Evolutionary conservation across 768 basidiomycete genomes (phyloP), one percentile per base, ranked within the genome.

Genomic region (Tephrocybe rancida): DNA sequence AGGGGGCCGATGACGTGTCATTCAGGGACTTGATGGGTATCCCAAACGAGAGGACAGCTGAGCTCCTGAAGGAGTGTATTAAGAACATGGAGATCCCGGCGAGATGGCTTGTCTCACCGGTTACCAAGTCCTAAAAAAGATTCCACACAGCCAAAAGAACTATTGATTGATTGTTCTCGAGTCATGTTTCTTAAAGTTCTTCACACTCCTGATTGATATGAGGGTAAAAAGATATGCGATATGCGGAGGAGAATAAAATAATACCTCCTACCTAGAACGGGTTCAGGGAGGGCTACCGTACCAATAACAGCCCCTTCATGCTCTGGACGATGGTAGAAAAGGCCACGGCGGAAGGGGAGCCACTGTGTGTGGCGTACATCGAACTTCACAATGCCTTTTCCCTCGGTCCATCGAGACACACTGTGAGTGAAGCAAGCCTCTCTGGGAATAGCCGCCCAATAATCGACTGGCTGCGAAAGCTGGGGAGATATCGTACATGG

Each of bases 51-150:
- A 41, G 25, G 26, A 50, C 42, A 3, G 27, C 39, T 1, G n/a
- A 38, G 2, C 48, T 50, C 1, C 18, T 50, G 13, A 26, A 25
- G 1, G 38, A 27, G 19, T 50, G 48, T 24, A n/a, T 50, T 3
- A 11, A 1, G 3, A 29, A 25, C n/a, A 42, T 29, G 26, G 39
- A 41, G 21, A 42, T 50, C 5, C 39, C 39, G 5, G 16, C 26
- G 7, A 9, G 19, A 19, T 50, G 48, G 48, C 41, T 50, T 1
- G 38, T n/a, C 4, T 50, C 49, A 19, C n/a, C 43, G 18, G 49
- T 50, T 4, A 50, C 29, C 49, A 24, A 50, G 43, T 13, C 41
- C 39, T 5, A 42, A 42, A 18, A 50, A 50, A 25, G 48, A 50
- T 13, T 1, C 18, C 1, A 32, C 18, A 22, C 10, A 22, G 14